A percentile compares a stretch with the other conserved stretches of the same genome.
These are phyloP conservation scores for Raddia guianensis DNA, from an alignment of 176 grass and related monocot genomes.

Conservation along the genomic window DNA sequence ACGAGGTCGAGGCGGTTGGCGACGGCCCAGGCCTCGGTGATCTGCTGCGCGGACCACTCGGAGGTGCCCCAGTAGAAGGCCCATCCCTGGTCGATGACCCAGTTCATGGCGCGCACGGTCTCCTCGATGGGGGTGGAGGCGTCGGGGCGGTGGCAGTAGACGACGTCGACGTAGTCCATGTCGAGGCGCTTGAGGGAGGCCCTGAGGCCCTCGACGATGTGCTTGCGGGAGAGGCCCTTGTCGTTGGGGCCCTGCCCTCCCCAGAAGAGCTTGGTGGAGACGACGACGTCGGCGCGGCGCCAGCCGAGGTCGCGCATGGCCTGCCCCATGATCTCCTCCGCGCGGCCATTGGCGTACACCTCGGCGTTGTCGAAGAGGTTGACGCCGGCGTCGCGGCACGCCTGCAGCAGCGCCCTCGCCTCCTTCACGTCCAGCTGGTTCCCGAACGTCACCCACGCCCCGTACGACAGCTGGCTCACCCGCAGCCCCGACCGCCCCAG, in stretches of 20 bases:
- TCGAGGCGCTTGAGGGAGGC: constrained; percentile 73
- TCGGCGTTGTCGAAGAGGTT: constrained; percentile 99
- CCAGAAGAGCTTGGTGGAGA: constrained; percentile 99
- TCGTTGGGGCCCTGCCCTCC: constrained; percentile 91
- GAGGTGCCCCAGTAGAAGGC: constrained; percentile 97
- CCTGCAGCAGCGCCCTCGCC: constrained; percentile 82
- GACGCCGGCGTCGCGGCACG: constrained; percentile 84
- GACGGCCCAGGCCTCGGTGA: constrained; percentile 79
- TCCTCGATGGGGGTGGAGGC: constrained; percentile 83
- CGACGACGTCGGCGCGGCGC: constrained; percentile 88
- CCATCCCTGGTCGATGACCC: constrained; percentile 87
- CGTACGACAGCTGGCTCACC: constrained; percentile 92
- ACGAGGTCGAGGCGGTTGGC: constrained; percentile 84
- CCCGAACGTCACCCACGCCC: constrained; percentile 89
- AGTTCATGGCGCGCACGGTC: constrained; percentile 92
- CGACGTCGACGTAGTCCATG: constrained; percentile 91
- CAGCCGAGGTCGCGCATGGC: constrained; percentile 92
- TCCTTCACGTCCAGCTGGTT: constrained; percentile 99
- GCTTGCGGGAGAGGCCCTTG: constrained; percentile 97
- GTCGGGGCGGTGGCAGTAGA: constrained; percentile 90
- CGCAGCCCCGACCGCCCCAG: constrained; percentile 87
- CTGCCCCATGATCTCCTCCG: constrained; percentile 99
- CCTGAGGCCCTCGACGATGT: constrained; percentile 81
- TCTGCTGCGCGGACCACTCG: constrained; percentile 96
- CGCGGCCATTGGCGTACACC: constrained; percentile 88